Base-by-base conservation (phyloP, 179 eudicot genomes). In the Camellia oleifera region DNA sequence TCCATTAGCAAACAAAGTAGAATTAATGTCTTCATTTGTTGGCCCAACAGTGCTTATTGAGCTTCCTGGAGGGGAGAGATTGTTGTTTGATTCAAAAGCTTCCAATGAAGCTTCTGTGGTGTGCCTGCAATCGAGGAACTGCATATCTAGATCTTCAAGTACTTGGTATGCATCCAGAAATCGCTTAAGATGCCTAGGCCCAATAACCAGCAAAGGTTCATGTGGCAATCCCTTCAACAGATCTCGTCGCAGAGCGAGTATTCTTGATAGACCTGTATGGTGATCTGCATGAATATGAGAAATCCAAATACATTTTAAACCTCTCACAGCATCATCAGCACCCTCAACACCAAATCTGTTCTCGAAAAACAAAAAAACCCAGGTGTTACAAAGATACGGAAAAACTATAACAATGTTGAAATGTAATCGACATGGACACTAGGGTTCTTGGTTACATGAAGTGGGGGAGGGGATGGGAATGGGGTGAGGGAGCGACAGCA, bases 221-320 rank as follows among this genome's bases (percentile, higher is more conserved):
- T 92, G 99, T 69, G 89, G 94, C 56, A 82, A 72, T 60, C 88
- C 92, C 73, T 87, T 92, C 77, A 96, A 78, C 66, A 96, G 80
- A 81, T 91, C 89, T 71, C 97, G 91, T 68, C 99, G 81, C 14
- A 92, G 84, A 74, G 99, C 98, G 72, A 96, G 97, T 69, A 96
- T 88, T 85, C 99, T 90, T 63, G 93, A 98, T 61, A 96, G 89
- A 69, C 99, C 99, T 0, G 99, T 91, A 77, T 96, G 99, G 85
- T 96, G 99, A 85, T 96, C 99, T 53, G 98, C 99, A 84, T 96
- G 99, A 74, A 96, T 96, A 82, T 96, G 99, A 50, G 99, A 96
- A 72, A 96, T 92, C 99, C 99, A 96, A 48, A 96, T 90, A 67
- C 91, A 91, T 81, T 84, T 90, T 79, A 96, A 86, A 57, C 82